phyloP scores from a whole-genome alignment of 2,329 filamentous ascomycete species.

The Parasarocladium wereldwijsianum region DNA sequence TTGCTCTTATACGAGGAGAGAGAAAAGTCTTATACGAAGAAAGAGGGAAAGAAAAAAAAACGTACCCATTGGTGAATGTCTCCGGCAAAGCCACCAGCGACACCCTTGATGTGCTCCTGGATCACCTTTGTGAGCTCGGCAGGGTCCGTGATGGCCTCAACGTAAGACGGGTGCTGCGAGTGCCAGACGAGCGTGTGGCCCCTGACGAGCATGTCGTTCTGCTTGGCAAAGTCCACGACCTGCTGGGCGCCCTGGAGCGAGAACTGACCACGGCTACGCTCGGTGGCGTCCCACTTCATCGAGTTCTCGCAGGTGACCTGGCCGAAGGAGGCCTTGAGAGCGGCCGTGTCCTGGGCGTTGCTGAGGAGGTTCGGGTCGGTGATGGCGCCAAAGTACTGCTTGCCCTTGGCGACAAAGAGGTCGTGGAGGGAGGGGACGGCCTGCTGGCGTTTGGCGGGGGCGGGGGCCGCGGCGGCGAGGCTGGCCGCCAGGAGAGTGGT shows the following conservation, averaged over 20 bases:
- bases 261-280: constrained; percentile 32
- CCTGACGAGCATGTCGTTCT: constrained; percentile 42
- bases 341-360: constrained; percentile 30
- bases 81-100: constrained; percentile 44
- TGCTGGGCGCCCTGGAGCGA: constrained; percentile 39
- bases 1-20: no score
- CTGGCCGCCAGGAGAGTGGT: constrained; percentile 3
- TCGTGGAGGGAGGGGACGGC: constrained; percentile 33
- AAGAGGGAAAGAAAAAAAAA: no score
- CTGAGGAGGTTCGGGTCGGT: constrained; percentile 39
- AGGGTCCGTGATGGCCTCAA: constrained; percentile 36
- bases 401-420: constrained; percentile 30
- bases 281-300: constrained; percentile 54
- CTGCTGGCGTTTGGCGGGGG: constrained; percentile 15
- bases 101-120: constrained; percentile 40
- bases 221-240: constrained; percentile 39
- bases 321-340: constrained; percentile 47
- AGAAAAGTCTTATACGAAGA: no score
- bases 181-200: constrained; percentile 45
- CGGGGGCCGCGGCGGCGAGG: constrained; percentile 4
- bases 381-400: constrained; percentile 46
- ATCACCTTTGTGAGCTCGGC: constrained; percentile 37
- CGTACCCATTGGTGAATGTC: constrained; percentile 41
- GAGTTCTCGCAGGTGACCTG: constrained; percentile 54
- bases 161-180: constrained; percentile 30